Evolutionary conservation across 2,329 filamentous ascomycete species (phyloP).

Genomic region (Parastagonospora avenae): DNA sequence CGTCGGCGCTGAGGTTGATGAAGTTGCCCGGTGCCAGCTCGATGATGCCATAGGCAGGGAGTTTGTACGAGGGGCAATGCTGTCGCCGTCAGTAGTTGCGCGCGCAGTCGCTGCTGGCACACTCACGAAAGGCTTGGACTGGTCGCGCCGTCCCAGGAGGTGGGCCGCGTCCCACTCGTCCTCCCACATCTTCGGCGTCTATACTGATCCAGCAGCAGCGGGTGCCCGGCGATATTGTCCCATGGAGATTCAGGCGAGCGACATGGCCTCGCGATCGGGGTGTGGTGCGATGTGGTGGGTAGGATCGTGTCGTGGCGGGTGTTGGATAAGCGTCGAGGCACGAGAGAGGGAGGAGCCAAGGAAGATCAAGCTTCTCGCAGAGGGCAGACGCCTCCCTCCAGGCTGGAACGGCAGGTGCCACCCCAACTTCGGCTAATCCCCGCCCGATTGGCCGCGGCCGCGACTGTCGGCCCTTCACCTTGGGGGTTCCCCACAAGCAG

Average conservation of each 20-base stretch:
- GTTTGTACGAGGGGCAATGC: constrained; percentile 66
- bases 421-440: constrained; percentile 8
- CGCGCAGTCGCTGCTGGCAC: constrained; percentile 7
- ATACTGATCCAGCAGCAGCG: constrained; percentile 44
- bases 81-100: constrained; percentile 26
- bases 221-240: constrained; percentile 24
- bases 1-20: constrained; percentile 64
- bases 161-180: constrained; percentile 28
- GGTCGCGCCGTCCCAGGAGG: constrained; percentile 31
- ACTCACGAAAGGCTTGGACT: constrained; percentile 40
- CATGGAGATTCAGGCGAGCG: constrained; percentile 33
- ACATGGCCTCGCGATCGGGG: constrained; percentile 18
- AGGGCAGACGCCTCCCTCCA: not conserved
- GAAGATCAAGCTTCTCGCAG: constrained; percentile 27
- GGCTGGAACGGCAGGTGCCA: constrained; percentile 19
- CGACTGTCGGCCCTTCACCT: not conserved
- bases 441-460: constrained; percentile 5
- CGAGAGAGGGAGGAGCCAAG: constrained; percentile 22
- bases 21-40: constrained; percentile 59
- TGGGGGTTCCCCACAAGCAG: not conserved
- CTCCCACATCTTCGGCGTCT: constrained; percentile 39
- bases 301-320: not conserved
- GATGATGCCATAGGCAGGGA: constrained; percentile 64
- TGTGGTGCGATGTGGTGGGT: constrained; percentile 2
- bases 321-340: constrained; percentile 30